Evolutionary conservation across 1,139 yeast species (phyloP).

Genomic region (Geotrichum histeridarum): DNA sequence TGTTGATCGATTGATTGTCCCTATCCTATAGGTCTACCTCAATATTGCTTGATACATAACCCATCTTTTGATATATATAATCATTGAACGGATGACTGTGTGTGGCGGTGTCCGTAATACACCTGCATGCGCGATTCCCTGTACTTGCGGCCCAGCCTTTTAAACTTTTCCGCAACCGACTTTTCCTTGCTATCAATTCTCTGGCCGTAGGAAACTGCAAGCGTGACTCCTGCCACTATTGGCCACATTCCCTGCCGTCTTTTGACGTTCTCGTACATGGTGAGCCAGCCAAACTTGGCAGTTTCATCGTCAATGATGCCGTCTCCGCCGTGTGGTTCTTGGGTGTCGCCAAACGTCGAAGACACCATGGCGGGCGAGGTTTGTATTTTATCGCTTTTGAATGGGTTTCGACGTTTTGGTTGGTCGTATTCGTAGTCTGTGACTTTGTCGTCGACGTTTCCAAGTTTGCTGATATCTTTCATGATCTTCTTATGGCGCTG

Average conservation of each 20-base stretch:
- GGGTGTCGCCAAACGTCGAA: neutral
- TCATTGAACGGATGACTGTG: constrained; percentile 4
- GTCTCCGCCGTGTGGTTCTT: constrained; percentile 2
- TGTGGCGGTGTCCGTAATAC: constrained; percentile 8
- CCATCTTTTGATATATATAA: neutral
- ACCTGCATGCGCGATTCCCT: constrained; percentile 13
- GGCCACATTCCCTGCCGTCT: constrained; percentile 13
- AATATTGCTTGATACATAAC: too few species aligned
- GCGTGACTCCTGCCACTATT: constrained; percentile 15
- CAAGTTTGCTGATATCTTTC: constrained; percentile 10
- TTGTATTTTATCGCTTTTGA: neutral
- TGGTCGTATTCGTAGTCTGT: neutral
- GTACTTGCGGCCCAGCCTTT: constrained; percentile 17
- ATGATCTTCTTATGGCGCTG: constrained; percentile 17
- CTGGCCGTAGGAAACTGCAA: constrained; percentile 19
- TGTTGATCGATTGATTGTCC: too few species aligned
- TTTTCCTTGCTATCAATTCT: constrained; percentile 16
- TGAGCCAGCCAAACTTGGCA: constrained; percentile 21
- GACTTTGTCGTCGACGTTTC: constrained; percentile 2
- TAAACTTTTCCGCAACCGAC: constrained; percentile 11
- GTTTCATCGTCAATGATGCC: constrained; percentile 9
- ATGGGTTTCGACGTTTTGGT: neutral
- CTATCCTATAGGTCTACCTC: too few species aligned
- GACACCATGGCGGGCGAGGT: neutral
- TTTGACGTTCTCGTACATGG: constrained; percentile 15